Percentiles rank a stretch among this genome's conserved stretches.
These are phyloP conservation scores for Daldinia eschscholtzii DNA, from an alignment of 2,329 filamentous ascomycete species.

Conservation along the genomic window DNA sequence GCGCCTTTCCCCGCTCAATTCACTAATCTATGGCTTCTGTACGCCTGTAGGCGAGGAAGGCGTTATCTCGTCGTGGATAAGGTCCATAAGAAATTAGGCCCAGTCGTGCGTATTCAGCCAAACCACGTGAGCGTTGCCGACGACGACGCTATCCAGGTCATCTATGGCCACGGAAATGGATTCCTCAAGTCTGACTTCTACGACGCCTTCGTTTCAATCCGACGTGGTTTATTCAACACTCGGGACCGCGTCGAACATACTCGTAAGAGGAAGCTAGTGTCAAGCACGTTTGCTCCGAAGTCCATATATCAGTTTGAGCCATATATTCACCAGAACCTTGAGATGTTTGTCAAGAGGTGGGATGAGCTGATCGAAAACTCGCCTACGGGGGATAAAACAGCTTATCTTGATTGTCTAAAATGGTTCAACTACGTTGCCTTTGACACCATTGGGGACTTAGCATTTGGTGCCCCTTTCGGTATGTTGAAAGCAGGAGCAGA, in stretches of 20 bases:
- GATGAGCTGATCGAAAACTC: conserved; percentile 68
- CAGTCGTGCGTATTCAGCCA: conserved; percentile 85
- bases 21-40: conserved; percentile 84
- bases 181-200: conserved; percentile 88
- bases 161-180: conserved; percentile 86
- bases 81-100: conserved; percentile 80
- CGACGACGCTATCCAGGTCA: conserved; percentile 77
- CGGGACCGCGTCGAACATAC: conserved; percentile 84
- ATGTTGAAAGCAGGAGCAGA: conserved; percentile 85
- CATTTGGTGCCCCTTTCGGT: conserved; percentile 83
- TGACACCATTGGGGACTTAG: conserved; percentile 67
- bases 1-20: conserved; percentile 74
- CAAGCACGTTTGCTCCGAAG: conserved; percentile 88
- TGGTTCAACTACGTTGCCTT: conserved; percentile 82
- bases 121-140: conserved; percentile 87
- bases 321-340: conserved; percentile 85
- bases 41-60: conserved; percentile 72
- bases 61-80: conserved; percentile 76
- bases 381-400: conserved; percentile 64
- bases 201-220: conserved; percentile 90
- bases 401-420: conserved; percentile 77
- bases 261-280: conserved; percentile 88
- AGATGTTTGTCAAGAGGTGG: conserved; percentile 79
- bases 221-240: conserved; percentile 89
- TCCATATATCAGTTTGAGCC: conserved; percentile 87